Evolutionary conservation across 1,139 yeast genomes (phyloP).

Genomic region (Debaryomyces subglobosus): DNA sequence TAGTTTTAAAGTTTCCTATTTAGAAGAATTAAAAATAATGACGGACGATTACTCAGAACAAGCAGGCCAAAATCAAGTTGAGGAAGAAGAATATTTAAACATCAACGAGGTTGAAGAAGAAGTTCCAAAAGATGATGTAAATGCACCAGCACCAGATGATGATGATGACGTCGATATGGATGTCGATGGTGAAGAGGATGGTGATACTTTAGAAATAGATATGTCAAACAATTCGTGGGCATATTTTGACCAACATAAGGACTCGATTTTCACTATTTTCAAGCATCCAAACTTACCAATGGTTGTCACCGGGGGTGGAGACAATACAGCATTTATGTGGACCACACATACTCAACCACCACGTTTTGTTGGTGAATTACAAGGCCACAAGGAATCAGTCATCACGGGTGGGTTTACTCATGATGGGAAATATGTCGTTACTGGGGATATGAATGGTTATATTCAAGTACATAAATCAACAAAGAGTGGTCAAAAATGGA

Average conservation of each 20-base stretch:
- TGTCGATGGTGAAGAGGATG: constrained; percentile 31
- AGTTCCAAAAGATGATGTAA: constrained; percentile 42
- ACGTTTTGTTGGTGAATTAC: constrained; percentile 69
- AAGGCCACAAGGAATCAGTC: constrained; percentile 86
- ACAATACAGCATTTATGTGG: constrained; percentile 87
- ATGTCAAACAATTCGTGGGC: constrained; percentile 86
- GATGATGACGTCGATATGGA: constrained; percentile 34
- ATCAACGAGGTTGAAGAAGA: constrained; percentile 65
- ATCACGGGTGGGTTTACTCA: constrained; percentile 79
- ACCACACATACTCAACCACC: constrained; percentile 87
- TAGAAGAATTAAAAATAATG: constrained; percentile 1
- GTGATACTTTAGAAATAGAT: constrained; percentile 55
- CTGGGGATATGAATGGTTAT: constrained; percentile 95
- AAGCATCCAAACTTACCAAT: constrained; percentile 80
- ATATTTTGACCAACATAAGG: constrained; percentile 86
- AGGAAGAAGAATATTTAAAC: constrained; percentile 57
- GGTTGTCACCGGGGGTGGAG: constrained; percentile 88
- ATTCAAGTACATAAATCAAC: constrained; percentile 71
- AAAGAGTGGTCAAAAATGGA: constrained; percentile 85
- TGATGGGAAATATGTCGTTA: constrained; percentile 78
- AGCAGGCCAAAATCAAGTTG: constrained; percentile 20
- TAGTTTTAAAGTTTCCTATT: neutral
- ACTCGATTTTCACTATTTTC: constrained; percentile 77
- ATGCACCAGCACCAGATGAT: constrained; percentile 39
- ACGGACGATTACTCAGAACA: constrained; percentile 6